Evolutionary conservation across 1,284 basidiomycete genomes (phyloP), one percentile per base, ranked within the genome.

Genomic region (Peniophora sp.): DNA sequence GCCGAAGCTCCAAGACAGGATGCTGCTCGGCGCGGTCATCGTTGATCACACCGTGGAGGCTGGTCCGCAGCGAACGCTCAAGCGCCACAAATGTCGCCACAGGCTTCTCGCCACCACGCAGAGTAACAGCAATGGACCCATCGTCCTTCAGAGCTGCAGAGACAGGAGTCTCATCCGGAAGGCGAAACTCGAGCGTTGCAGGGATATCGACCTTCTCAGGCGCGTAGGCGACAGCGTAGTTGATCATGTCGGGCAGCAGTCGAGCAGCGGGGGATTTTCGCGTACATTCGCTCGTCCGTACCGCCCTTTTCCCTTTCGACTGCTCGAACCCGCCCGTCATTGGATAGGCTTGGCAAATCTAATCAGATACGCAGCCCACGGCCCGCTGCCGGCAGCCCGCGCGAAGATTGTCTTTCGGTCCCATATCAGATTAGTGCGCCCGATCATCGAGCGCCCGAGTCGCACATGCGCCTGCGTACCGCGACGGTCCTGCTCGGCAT

Each of bases 1-100:
- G 53, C 3, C 51, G 39, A 11, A 68, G 51, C 51, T 65, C 64
- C 5, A 69, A 53, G 8, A 68, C 55, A 14, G 61, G 59, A 48
- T 59, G 68, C 24, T 54, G 53, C 8, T 65, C 68, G n/a, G 64
- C 56, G 41, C 67, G 65, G 8, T 61, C 57, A 17, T 62, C 60
- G 8, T 46, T 55, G 43, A 41, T 15, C 8, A 41, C n/a, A 6
- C 18, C 37, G 37, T 41, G 37, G 8, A 20, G 37, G 37, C 37
- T 41, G 15, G n/a, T 15, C 5, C 37, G 37, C 15, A 41, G 37
- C 37, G 5, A 5, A 5, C 37, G 37, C n/a, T 41, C 37, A 20
- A 41, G 37, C 37, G 37, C n/a, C 37, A 20, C 37, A 41, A 41
- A 41, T 5, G 37, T 20, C n/a, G 37, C 37, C 8, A 41, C 37